A percentile compares a stretch with the other conserved stretches of the same genome.
phyloP scores from a whole-genome alignment of 163 green algal species.

The Trebouxiophyceae sp. region DNA sequence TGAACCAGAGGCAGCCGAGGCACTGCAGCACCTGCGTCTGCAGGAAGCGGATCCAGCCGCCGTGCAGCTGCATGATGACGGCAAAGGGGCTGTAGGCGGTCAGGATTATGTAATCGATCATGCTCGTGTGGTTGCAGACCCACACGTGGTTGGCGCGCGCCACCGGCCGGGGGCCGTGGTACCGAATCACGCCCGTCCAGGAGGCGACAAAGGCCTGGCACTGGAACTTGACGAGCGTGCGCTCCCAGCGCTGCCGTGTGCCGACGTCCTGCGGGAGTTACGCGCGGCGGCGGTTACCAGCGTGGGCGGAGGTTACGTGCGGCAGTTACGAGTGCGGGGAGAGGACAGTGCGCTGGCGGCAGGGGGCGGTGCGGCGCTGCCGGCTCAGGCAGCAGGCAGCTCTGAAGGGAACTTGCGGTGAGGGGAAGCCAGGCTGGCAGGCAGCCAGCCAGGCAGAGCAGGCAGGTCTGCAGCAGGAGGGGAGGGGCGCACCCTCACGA shows the following conservation, averaged over 20 bases:
- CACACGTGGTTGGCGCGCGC: slow-evolving; percentile 72
- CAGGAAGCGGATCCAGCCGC: slow-evolving; percentile 86
- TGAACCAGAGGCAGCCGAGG: slow-evolving; percentile 96
- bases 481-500: slow-evolving; percentile 31
- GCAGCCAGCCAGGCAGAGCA: too few species aligned
- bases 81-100: slow-evolving; percentile 85
- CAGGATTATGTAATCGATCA: slow-evolving; percentile 99
- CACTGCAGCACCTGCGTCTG: slow-evolving; percentile 71
- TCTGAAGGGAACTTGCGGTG: too few species aligned
- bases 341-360: too few species aligned
- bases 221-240: slow-evolving; percentile 67
- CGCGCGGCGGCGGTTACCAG: too few species aligned
- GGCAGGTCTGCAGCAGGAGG: too few species aligned
- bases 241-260: slow-evolving; percentile 37
- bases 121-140: slow-evolving; percentile 97
- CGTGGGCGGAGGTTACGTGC: too few species aligned
- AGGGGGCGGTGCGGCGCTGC: too few species aligned
- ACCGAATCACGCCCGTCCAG: slow-evolving; percentile 81
- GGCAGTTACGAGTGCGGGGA: too few species aligned
- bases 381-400: too few species aligned
- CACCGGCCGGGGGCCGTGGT: slow-evolving; percentile 88
- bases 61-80: slow-evolving; percentile 98
- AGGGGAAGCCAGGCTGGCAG: too few species aligned
- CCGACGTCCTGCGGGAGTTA: slow-evolving; percentile 25
- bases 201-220: slow-evolving; percentile 78